Evolutionary conservation across 768 basidiomycete genomes (phyloP).

Genomic region (Paxillus involutus): DNA sequence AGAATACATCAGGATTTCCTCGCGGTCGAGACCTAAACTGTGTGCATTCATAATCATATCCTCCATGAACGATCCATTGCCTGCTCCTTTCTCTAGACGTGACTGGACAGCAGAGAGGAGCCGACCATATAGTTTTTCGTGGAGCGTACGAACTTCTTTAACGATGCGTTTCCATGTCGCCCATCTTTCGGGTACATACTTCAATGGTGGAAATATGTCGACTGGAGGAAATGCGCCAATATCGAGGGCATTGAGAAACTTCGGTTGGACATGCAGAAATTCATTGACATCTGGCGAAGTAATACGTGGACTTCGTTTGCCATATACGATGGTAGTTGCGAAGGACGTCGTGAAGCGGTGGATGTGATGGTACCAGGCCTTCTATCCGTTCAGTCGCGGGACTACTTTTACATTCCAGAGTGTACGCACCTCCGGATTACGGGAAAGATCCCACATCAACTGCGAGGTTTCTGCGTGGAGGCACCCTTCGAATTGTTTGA

Average conservation of each 20-base stretch:
- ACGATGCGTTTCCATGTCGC: conserved; percentile 34
- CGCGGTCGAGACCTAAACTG: conserved; percentile 23
- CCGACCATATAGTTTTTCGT: conserved; percentile 30
- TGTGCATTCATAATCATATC: conserved; percentile 23
- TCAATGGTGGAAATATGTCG: conserved; percentile 34
- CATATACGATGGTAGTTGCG: conserved; percentile 31
- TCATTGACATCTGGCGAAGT: conserved; percentile 22
- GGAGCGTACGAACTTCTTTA: conserved; percentile 20
- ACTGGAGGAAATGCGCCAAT: conserved; percentile 38
- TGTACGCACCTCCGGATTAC: conserved; percentile 22
- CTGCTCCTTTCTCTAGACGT: conserved; percentile 22
- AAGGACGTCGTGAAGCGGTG: conserved; percentile 31
- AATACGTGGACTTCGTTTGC: conserved; percentile 31
- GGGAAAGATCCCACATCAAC: conserved; percentile 28
- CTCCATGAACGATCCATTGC: conserved; percentile 34
- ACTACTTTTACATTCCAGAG: not conserved
- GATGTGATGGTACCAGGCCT: conserved; percentile 33
- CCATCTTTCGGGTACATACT: conserved; percentile 34
- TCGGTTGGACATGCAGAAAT: conserved; percentile 27
- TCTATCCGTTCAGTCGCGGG: not conserved
- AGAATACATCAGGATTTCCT: conserved; percentile 1
- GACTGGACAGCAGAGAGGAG: conserved; percentile 26
- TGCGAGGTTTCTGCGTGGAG: conserved; percentile 30
- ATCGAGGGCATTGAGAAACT: conserved; percentile 26
- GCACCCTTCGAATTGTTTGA: conserved; percentile 5